A percentile compares a stretch with the other conserved stretches of the same genome.
Conservation (phyloP, 164 flowering plant species). For the Echeveria elegans region DNA sequence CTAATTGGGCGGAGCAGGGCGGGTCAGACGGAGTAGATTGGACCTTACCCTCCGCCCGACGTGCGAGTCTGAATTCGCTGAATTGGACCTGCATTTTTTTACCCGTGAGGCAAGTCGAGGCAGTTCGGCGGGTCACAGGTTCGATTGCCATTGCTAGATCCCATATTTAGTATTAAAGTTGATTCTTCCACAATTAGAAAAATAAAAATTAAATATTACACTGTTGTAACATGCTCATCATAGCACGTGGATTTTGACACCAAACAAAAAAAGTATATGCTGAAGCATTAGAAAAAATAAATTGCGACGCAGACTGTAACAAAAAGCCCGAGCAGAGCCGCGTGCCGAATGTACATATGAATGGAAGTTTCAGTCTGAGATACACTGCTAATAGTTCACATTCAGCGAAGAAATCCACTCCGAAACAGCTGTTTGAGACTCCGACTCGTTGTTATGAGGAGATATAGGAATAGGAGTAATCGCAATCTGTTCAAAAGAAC, state of each 20-base stretch:
- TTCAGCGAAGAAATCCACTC: conserved; percentile 56
- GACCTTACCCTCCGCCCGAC: too few species aligned
- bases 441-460: conserved; percentile 33
- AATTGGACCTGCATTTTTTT: too few species aligned
- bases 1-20: too few species aligned
- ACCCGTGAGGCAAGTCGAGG: too few species aligned
- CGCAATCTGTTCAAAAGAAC: conserved; percentile 36
- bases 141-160: too few species aligned
- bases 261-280: too few species aligned
- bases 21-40: too few species aligned
- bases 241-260: neutral
- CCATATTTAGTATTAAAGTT: too few species aligned
- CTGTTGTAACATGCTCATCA: neutral
- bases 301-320: neutral
- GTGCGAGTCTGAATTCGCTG: too few species aligned
- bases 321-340: neutral
- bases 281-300: neutral
- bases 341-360: conserved; percentile 15
- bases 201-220: too few species aligned
- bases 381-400: conserved; percentile 23
- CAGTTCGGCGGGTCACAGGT: too few species aligned
- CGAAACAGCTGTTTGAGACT: conserved; percentile 41
- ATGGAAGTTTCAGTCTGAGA: conserved; percentile 27
- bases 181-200: too few species aligned
- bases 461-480: conserved; percentile 52